Conservation (phyloP, 1,284 basidiomycete species). For the Leccinum fuscescens region DNA sequence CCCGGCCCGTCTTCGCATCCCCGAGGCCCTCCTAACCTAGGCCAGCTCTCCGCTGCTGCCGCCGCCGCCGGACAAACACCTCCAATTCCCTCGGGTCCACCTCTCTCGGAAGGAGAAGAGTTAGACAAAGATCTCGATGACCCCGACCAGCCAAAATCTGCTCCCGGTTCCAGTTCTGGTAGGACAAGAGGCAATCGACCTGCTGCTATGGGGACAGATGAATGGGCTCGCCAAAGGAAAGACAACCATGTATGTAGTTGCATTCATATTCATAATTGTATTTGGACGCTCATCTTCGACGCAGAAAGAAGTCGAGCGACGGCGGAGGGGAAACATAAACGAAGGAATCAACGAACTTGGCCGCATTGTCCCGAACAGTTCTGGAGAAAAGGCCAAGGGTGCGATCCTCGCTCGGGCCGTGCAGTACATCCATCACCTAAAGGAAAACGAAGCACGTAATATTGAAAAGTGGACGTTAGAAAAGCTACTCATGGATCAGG, state of each 20-base stretch:
- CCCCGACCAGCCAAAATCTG: conserved; percentile 23
- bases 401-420: conserved; percentile 84
- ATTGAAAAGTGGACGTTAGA: conserved; percentile 95
- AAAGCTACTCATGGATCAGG: conserved; percentile 89
- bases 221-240: conserved; percentile 80
- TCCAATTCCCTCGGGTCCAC: conserved; percentile 33
- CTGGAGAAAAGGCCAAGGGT: conserved; percentile 87
- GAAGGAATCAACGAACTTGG: conserved; percentile 93
- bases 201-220: conserved; percentile 66
- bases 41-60: conserved; percentile 54
- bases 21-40: conserved; percentile 63
- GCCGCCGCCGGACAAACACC: conserved; percentile 40
- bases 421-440: conserved; percentile 86
- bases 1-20: conserved; percentile 75
- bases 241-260: conserved; percentile 71
- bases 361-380: conserved; percentile 83
- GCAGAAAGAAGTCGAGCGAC: conserved; percentile 96
- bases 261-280: background rate
- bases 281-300: background rate
- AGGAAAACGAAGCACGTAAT: conserved; percentile 86
- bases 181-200: conserved; percentile 47
- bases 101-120: conserved; percentile 37
- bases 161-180: conserved; percentile 36
- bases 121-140: conserved; percentile 38
- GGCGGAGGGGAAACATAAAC: conserved; percentile 92